Evolutionary conservation across 345 rosid species (phyloP).

Genomic region (Bruguiera gymnorhiza): DNA sequence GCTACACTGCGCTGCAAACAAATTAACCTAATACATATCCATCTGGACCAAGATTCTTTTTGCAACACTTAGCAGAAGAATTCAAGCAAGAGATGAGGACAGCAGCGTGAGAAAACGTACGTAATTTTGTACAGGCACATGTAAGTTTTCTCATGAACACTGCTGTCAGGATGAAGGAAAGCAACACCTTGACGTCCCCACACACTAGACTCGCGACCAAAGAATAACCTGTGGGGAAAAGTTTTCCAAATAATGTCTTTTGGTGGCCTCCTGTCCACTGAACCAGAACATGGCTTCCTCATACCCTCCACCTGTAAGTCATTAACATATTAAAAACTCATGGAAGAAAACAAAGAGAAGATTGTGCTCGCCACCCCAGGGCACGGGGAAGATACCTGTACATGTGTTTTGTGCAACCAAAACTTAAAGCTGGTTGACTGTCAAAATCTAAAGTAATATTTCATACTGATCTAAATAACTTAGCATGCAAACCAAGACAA

Average conservation of each 20-base stretch:
- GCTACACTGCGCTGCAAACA: background rate
- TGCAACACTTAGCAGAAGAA: background rate
- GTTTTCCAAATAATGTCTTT: constrained; percentile 68
- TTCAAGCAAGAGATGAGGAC: background rate
- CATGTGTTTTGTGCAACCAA: background rate
- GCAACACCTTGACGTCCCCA: constrained; percentile 96
- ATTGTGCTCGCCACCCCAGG: no score
- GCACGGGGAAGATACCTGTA: no score
- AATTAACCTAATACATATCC: background rate
- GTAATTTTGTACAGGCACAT: constrained; percentile 76
- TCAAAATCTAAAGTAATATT: background rate
- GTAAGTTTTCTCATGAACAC: constrained; percentile 40
- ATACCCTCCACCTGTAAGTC: constrained; percentile 60
- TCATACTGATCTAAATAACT: no score
- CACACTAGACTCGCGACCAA: no score
- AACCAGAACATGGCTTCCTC: constrained; percentile 63
- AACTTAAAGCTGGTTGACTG: background rate
- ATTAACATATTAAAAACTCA: background rate
- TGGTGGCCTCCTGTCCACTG: constrained; percentile 66
- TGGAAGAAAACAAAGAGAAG: background rate
- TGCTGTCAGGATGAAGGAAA: constrained; percentile 60
- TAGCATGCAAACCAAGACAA: background rate
- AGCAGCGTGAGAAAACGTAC: constrained; percentile 36
- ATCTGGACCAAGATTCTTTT: background rate
- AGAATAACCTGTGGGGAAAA: constrained; percentile 62